A percentile compares a stretch with the other conserved stretches of the same genome.
phyloP scores from a whole-genome alignment of 164 flowering plant genomes.

The Macadamia integrifolia region DNA sequence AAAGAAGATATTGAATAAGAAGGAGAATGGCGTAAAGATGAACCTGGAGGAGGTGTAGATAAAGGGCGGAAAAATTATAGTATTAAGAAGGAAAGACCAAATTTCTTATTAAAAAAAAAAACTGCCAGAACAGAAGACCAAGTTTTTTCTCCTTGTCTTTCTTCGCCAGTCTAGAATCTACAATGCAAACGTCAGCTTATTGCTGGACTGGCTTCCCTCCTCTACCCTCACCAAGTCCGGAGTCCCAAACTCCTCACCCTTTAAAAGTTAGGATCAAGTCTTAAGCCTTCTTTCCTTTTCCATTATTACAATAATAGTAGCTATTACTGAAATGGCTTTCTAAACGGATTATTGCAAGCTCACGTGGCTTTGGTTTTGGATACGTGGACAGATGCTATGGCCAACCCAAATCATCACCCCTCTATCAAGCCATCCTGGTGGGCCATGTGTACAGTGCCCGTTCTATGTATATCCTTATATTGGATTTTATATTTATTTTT shows the following conservation, averaged over 20 bases:
- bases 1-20: conserved; percentile 12
- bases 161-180: conserved; percentile 44
- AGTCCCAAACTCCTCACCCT: no score
- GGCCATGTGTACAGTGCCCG: no score
- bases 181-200: conserved; percentile 1
- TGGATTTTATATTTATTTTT: no score
- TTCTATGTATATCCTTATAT: no score
- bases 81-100: conserved; percentile 1
- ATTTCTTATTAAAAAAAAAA: not conserved
- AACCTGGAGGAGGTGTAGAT: conserved; percentile 13
- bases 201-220: not conserved
- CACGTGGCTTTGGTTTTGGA: no score
- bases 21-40: conserved; percentile 7
- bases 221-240: no score
- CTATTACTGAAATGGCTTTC: no score
- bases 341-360: no score
- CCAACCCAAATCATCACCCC: no score
- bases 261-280: not conserved
- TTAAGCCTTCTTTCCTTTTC: not conserved
- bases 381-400: no score
- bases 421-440: no score
- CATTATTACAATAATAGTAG: no score
- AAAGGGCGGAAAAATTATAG: conserved; percentile 8
- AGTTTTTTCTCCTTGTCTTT: conserved; percentile 46
- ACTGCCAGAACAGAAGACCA: conserved; percentile 29